Base-by-base conservation (phyloP, 2,329 filamentous ascomycete species). In the Plectosphaerella sp. region DNA sequence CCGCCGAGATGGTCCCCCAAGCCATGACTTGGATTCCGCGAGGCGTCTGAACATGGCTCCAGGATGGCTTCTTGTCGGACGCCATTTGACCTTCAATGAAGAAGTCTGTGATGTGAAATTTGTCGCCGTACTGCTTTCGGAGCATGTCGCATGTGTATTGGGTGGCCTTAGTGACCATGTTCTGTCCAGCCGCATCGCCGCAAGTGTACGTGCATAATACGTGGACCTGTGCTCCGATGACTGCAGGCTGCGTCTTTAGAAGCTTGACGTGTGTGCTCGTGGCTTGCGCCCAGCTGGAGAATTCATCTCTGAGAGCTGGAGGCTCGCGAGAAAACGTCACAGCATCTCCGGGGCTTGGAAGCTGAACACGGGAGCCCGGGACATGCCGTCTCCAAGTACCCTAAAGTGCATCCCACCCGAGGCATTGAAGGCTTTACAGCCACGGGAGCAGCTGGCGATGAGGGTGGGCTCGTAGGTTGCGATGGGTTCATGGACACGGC, bases 1-100 rank as follows among this genome's bases (percentile, higher is more conserved):
- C 18, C 10, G 35, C 22, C 18, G 49, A 46, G 35, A 51, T 22
- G 10, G 49, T 51, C 10, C 49, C 49, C 49, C 49, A 51, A 43
- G 49, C 49, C n/a, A 51, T n/a, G 14, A 51, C 43, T 20, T 51
- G 42, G 15, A 51, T 42, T 16, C 49, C 49, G 10, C 49, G 35
- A 14, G 42, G 49, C 15, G 49, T 18, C 28, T 51, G 45, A 35
- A 51, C 49, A 22, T 51, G 45, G 18, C 43, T 45, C 49, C 49
- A 51, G 25, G 42, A 51, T 15, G 49, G 49, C 20, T 51, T 51
- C 49, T 51, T 51, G 33, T 51, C 49, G 15, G 49, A 51, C 33
- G 49, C 33, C 28, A 46, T 36, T 22, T 48, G 46, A 16, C 46
- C 45, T 24, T 51, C 50, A 45, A 51, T 43, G 16, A 51, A 51